A percentile compares a stretch with the other conserved stretches of the same genome.
Conservation (phyloP, 768 basidiomycete genomes). For the Macrolepiota fuliginosa region DNA sequence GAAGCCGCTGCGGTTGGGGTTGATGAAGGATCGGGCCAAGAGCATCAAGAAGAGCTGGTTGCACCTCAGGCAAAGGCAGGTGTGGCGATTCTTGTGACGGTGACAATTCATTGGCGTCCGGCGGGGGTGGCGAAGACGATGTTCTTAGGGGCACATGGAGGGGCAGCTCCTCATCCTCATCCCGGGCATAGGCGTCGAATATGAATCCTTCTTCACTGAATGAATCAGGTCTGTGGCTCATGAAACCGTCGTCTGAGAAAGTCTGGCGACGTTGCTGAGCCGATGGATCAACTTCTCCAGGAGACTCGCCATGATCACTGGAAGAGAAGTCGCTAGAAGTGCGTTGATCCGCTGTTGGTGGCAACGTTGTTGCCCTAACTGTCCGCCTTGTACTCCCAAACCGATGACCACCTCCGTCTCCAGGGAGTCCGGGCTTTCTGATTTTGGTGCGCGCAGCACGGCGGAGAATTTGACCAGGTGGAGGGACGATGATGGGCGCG, state of each 20-base stretch:
- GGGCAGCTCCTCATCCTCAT: conserved; percentile 49
- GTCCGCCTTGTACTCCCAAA: conserved; percentile 56
- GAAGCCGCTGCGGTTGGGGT: conserved; percentile 60
- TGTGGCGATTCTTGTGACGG: conserved; percentile 20
- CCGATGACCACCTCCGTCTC: conserved; percentile 81
- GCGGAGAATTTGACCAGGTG: conserved; percentile 85
- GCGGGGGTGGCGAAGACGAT: conserved; percentile 27
- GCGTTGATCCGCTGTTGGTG: conserved; percentile 40
- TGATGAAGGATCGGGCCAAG: conserved; percentile 54
- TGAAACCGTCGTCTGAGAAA: conserved; percentile 45
- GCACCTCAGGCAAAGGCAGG: conserved; percentile 25
- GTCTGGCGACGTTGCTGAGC: conserved; percentile 35
- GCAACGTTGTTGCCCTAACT: conserved; percentile 25
- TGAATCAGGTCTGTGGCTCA: conserved; percentile 56
- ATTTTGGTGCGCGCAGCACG: conserved; percentile 95
- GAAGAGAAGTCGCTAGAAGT: conserved; percentile 72
- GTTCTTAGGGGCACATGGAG: conserved; percentile 21
- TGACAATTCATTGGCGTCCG: conserved; percentile 11
- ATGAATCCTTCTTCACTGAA: conserved; percentile 82
- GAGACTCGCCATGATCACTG: conserved; percentile 62
- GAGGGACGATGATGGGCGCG: conserved; percentile 87
- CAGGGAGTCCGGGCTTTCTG: conserved; percentile 75
- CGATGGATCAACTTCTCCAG: conserved; percentile 23
- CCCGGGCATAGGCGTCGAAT: conserved; percentile 75
- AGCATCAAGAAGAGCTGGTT: conserved; percentile 31